Percentiles rank a stretch among this genome's conserved stretches.
Evolutionary conservation across 2,329 filamentous ascomycete genomes (phyloP).

Genomic region (Penicillium concentricum): DNA sequence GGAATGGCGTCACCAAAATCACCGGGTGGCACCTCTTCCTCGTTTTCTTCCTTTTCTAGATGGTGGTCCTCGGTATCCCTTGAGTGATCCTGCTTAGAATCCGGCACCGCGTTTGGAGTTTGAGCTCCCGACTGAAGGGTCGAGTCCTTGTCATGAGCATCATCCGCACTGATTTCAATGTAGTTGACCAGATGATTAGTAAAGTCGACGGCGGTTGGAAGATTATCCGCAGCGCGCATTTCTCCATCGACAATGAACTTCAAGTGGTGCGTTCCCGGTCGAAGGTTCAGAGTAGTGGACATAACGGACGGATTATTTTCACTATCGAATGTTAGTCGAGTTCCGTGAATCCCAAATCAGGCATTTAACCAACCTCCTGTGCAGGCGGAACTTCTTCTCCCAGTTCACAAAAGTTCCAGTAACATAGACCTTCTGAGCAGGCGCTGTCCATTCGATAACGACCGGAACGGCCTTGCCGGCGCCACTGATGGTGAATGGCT

Average conservation of each 20-base stretch:
- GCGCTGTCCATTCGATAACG: slow-evolving; percentile 77
- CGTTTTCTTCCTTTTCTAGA: slow-evolving; percentile 44
- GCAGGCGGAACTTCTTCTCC: slow-evolving; percentile 88
- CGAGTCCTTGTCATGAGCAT: slow-evolving; percentile 50
- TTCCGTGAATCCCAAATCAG: slow-evolving; percentile 2
- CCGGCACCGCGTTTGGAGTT: slow-evolving; percentile 45
- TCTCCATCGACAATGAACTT: slow-evolving; percentile 94
- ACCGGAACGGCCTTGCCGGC: slow-evolving; percentile 78
- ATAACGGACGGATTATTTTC: slow-evolving; percentile 59
- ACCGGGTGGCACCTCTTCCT: slow-evolving; percentile 58
- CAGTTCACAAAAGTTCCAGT: slow-evolving; percentile 97
- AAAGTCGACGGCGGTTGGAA: slow-evolving; percentile 95
- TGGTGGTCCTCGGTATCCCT: slow-evolving; percentile 20
- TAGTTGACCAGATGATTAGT: slow-evolving; percentile 99
- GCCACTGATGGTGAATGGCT: slow-evolving; percentile 63
- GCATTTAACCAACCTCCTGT: slow-evolving; percentile 63
- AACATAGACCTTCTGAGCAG: slow-evolving; percentile 88
- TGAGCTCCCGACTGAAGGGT: slow-evolving; percentile 41
- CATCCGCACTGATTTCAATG: slow-evolving; percentile 83
- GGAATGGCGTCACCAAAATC: slow-evolving; percentile 74
- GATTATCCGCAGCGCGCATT: slow-evolving; percentile 81
- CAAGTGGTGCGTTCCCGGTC: slow-evolving; percentile 92
- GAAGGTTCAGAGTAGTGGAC: slow-evolving; percentile 75
- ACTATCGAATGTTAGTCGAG: slow-evolving; percentile 28
- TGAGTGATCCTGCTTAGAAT: slow-evolving; percentile 42